A percentile compares a stretch with the other conserved stretches of the same genome.
phyloP scores from a whole-genome alignment of 768 basidiomycete species.

The Saitozyma podzolica region DNA sequence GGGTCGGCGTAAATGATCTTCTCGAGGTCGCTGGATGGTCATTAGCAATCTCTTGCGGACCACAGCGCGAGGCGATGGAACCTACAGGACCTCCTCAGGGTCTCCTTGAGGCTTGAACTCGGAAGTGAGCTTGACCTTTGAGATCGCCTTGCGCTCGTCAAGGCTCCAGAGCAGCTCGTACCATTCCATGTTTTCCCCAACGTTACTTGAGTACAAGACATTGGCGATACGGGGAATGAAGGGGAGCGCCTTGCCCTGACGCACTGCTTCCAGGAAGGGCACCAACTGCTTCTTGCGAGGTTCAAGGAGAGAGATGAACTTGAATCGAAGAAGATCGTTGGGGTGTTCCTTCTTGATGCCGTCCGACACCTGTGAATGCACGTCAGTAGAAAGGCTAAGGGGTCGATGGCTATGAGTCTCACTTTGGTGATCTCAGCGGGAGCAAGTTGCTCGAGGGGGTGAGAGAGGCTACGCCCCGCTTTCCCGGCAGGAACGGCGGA shows the following conservation, averaged over 20 bases:
- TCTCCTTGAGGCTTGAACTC: constrained; percentile 5
- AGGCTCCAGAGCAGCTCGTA: too few species aligned
- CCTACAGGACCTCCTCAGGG: constrained; percentile 3
- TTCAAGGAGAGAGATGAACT: not conserved
- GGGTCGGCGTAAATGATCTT: not conserved
- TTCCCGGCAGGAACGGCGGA: too few species aligned
- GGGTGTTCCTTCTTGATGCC: not conserved
- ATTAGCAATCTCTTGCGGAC: too few species aligned
- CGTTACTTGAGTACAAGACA: constrained; percentile 1
- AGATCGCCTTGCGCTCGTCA: too few species aligned
- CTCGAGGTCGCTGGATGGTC: too few species aligned
- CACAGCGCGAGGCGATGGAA: too few species aligned
- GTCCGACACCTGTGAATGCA: constrained; percentile 2
- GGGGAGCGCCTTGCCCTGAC: not conserved
- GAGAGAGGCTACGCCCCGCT: too few species aligned
- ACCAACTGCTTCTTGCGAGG: not conserved
- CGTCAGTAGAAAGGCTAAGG: too few species aligned
- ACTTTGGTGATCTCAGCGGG: constrained; percentile 3
- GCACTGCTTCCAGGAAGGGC: not conserved
- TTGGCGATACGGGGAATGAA: not conserved
- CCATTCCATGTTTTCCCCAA: too few species aligned
- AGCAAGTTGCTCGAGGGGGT: constrained; percentile 1
- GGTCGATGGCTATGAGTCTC: not conserved
- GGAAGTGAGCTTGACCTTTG: constrained; percentile 2
- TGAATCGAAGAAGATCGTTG: constrained; percentile 1